Evolutionary conservation across 2,329 filamentous ascomycete species (phyloP), one percentile per base, ranked within the genome.

Genomic region (Phaeosphaeria sp.): DNA sequence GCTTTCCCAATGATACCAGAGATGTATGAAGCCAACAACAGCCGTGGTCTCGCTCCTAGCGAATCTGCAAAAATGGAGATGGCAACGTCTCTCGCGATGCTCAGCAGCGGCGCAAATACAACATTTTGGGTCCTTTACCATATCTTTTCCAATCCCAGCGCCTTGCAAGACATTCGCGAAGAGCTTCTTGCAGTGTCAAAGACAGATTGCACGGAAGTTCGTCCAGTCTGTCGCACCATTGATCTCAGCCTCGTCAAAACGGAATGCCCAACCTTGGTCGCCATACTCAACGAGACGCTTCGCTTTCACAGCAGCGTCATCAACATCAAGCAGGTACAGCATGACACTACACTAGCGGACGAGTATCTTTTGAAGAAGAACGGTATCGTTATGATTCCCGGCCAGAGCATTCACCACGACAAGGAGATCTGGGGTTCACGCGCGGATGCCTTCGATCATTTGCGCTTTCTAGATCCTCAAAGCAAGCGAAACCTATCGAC

Each of bases 41-140:
- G 68, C 18, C 64, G 75, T 50, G 72, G 74, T 0, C 63, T 82
- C 3, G 54, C 69, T 1, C 43, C 75, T 0, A 59, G 62, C 21
- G 79, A 82, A 57, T 77, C 78, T 3, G 79, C 78, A 6, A 72
- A 76, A 39, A 76, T 77, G 54, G 79, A 82, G 58, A 74, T 80
- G 48, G 80, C 76, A 11, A 73, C 74, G 1, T 73, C 74, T 0
- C 72, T 81, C 49, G 80, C 76, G 0, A 64, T 80, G 27, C 64
- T 82, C 1, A 74, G 75, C 18, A 83, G 81, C 51, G 80, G 77
- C 1, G 68, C 71, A 0, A 77, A 78, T 0, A 65, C 78, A 0
- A 55, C 73, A 0, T 81, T 82, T 60, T 82, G 80, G 80, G 68
- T 76, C 10, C 53, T 80, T 0, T 74, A 76, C 22, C 67, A 78